Evolutionary conservation across 2,329 filamentous ascomycete species (phyloP).

Genomic region (Metarhizium anisopliae): DNA sequence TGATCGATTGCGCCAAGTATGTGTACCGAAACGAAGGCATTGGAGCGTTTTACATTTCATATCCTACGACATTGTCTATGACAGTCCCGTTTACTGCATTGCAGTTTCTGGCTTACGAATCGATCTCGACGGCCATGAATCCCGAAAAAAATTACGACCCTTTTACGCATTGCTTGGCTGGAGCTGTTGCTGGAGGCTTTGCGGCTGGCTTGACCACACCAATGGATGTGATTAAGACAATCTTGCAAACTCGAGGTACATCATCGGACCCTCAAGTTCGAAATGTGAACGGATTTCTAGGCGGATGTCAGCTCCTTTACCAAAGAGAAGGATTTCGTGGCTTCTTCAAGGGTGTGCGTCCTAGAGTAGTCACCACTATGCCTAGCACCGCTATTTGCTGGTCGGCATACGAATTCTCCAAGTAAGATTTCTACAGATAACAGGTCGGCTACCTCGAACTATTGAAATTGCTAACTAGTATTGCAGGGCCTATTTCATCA

Average conservation of each 20-base stretch:
- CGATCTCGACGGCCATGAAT: conserved; percentile 89
- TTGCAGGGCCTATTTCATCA: conserved; percentile 51
- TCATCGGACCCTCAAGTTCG: conserved; percentile 73
- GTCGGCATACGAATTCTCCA: conserved; percentile 66
- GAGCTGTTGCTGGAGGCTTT: conserved; percentile 85
- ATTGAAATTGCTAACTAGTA: not conserved
- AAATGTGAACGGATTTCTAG: conserved; percentile 71
- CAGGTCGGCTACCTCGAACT: not conserved
- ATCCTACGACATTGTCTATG: conserved; percentile 96
- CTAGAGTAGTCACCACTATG: conserved; percentile 91
- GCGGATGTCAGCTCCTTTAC: conserved; percentile 74
- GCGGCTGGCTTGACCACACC: conserved; percentile 92
- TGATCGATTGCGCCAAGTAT: conserved; percentile 77
- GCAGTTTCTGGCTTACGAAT: conserved; percentile 97
- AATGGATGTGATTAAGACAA: conserved; percentile 96
- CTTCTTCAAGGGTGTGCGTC: conserved; percentile 89
- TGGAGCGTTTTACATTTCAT: conserved; percentile 93
- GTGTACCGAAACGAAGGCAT: conserved; percentile 85
- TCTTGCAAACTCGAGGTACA: conserved; percentile 86
- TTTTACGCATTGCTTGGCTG: conserved; percentile 85
- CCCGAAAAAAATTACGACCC: conserved; percentile 81
- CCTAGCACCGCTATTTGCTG: conserved; percentile 99
- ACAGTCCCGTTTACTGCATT: conserved; percentile 95
- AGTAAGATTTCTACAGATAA: conserved; percentile 37
- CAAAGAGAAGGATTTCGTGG: conserved; percentile 74